phyloP scores from a whole-genome alignment of 176 grass and related monocot genomes.

The Bolboschoenus planiculmis region DNA sequence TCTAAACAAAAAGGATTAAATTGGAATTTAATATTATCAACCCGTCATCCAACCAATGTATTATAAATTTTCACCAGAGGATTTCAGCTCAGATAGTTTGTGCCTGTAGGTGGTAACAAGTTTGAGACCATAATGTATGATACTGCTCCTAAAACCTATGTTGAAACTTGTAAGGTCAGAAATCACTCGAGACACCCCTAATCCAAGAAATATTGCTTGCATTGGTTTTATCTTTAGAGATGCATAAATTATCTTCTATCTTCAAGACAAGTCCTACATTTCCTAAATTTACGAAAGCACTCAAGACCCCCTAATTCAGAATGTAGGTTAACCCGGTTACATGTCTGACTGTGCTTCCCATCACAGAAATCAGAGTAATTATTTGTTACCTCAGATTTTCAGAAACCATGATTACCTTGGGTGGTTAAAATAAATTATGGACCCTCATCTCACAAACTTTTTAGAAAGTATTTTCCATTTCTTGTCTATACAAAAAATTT shows the following conservation, averaged over 20 bases:
- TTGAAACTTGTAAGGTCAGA: not conserved
- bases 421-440: not conserved
- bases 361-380: not conserved
- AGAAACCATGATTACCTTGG: not conserved
- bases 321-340: not conserved
- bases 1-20: not conserved
- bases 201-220: not conserved
- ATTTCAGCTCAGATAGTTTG: slow-evolving; percentile 1
- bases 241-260: not conserved
- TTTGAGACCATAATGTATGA: not conserved
- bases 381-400: no score
- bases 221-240: not conserved
- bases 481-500: slow-evolving; percentile 14
- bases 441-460: not conserved
- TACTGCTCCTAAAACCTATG: not conserved
- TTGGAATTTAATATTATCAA: not conserved
- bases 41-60: not conserved
- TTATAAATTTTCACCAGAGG: not conserved
- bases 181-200: not conserved
- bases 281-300: not conserved
- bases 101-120: not conserved
- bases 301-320: not conserved
- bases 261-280: not conserved
- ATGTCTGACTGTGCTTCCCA: not conserved
- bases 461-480: not conserved